Evolutionary conservation across 176 grass and related monocot genomes (phyloP).

Genomic region (Stipa capillata): DNA sequence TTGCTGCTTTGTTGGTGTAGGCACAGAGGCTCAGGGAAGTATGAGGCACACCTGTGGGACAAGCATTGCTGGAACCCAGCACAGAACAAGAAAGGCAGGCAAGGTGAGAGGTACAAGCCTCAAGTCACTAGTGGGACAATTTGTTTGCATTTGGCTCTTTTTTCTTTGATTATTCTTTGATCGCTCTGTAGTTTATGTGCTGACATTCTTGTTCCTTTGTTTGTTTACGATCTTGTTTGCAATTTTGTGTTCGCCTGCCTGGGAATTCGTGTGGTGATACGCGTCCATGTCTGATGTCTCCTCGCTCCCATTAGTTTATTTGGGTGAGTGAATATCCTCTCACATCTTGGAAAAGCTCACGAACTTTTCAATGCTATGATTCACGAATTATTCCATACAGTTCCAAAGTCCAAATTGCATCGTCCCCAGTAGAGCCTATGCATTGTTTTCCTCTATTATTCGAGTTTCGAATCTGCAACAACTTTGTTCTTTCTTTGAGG

Average conservation of each 20-base stretch:
- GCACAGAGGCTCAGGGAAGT: slow-evolving; percentile 64
- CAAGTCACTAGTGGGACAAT: background rate
- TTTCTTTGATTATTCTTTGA: background rate
- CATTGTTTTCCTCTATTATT: background rate
- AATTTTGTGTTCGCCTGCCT: slow-evolving; percentile 20
- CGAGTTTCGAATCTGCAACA: background rate
- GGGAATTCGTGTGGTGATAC: slow-evolving; percentile 23
- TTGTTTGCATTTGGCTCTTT: background rate
- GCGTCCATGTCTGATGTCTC: slow-evolving; percentile 19
- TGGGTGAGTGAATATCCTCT: slow-evolving; percentile 66
- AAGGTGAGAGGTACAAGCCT: slow-evolving; percentile 38
- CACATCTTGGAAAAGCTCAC: slow-evolving; percentile 11
- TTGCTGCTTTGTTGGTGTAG: slow-evolving; percentile 13
- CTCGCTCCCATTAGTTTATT: slow-evolving; percentile 59
- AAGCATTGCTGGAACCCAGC: slow-evolving; percentile 18
- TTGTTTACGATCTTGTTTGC: background rate
- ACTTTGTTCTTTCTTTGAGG: background rate
- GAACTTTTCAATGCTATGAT: slow-evolving; percentile 16
- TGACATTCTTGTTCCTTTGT: slow-evolving; percentile 30
- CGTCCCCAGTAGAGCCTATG: background rate
- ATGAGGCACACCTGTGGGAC: slow-evolving; percentile 85
- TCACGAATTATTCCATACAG: background rate
- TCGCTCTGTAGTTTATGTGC: background rate
- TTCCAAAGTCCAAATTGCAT: background rate
- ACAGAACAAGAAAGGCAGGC: slow-evolving; percentile 67